These are phyloP conservation scores for Forsythia suspensa DNA, from an alignment of 257 asterid species.

Conservation along the genomic window DNA sequence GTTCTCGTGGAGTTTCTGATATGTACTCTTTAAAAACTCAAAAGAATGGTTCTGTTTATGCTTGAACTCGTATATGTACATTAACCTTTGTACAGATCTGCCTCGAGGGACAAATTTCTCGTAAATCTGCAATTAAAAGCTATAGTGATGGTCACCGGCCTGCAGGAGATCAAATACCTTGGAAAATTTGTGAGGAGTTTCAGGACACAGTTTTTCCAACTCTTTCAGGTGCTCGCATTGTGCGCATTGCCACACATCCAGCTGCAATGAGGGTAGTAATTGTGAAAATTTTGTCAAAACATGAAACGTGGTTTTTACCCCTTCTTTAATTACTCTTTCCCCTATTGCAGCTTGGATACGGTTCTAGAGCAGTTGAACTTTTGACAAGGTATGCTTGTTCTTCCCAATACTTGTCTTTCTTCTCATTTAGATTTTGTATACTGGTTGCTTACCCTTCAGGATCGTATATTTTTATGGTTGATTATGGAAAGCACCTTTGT, in stretches of 20 bases:
- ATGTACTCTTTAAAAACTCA: not conserved
- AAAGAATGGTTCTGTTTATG: constrained; percentile 3
- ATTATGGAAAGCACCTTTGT: not conserved
- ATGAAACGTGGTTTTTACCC: constrained; percentile 8
- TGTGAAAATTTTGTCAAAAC: not conserved
- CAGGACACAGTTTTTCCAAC: constrained; percentile 72
- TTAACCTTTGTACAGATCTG: constrained; percentile 48
- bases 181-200: constrained; percentile 89
- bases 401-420: constrained; percentile 4
- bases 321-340: constrained; percentile 9
- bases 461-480: not conserved
- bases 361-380: constrained; percentile 83
- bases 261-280: constrained; percentile 87
- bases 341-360: constrained; percentile 79
- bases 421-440: constrained; percentile 2
- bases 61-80: constrained; percentile 9
- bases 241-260: constrained; percentile 97
- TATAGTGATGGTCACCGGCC: constrained; percentile 75
- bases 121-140: constrained; percentile 64
- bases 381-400: constrained; percentile 57
- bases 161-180: constrained; percentile 90
- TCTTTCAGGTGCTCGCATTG: constrained; percentile 96
- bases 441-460: not conserved
- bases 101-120: constrained; percentile 92
- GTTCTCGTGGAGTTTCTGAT: not conserved